These are phyloP conservation scores for Candida chauliodis DNA, from an alignment of 805 yeast species.

Conservation along the genomic window DNA sequence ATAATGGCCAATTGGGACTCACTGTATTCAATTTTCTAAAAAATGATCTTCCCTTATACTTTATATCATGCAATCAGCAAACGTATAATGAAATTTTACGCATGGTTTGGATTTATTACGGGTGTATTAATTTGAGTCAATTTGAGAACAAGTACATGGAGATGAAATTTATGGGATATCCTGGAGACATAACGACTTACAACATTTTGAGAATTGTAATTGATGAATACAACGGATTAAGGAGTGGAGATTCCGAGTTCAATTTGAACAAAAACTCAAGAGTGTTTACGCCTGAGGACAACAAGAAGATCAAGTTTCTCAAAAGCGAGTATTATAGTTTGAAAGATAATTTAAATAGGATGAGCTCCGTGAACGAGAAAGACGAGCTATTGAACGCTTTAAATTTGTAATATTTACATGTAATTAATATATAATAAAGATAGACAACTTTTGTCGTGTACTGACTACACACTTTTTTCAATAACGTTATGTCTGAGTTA, in stretches of 20 bases:
- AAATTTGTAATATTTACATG: not conserved
- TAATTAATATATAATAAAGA: not conserved
- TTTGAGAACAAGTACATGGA: slow-evolving; percentile 33
- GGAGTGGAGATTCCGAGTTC: slow-evolving; percentile 2
- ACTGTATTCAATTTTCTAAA: slow-evolving; percentile 34
- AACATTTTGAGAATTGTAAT: slow-evolving; percentile 32
- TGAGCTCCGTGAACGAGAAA: not conserved
- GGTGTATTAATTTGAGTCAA: slow-evolving; percentile 32
- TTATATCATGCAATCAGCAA: slow-evolving; percentile 36
- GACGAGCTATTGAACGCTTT: not conserved
- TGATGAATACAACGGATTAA: slow-evolving; percentile 28
- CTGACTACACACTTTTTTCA: not conserved
- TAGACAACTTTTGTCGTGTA: not conserved
- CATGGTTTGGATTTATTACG: slow-evolving; percentile 35
- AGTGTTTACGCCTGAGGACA: not conserved
- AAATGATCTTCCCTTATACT: slow-evolving; percentile 28
- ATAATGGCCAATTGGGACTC: slow-evolving; percentile 35
- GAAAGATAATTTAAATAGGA: not conserved
- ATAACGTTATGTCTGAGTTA: not conserved
- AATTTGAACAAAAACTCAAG: slow-evolving; percentile 11
- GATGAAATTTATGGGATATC: slow-evolving; percentile 40
- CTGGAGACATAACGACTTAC: slow-evolving; percentile 34
- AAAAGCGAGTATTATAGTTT: slow-evolving; percentile 1
- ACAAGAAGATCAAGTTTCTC: not conserved
- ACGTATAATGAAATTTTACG: slow-evolving; percentile 39